A percentile compares a stretch with the other conserved stretches of the same genome.
Conservation (phyloP, 2,329 filamentous ascomycete species). For the Pyrenophora seminiperda region DNA sequence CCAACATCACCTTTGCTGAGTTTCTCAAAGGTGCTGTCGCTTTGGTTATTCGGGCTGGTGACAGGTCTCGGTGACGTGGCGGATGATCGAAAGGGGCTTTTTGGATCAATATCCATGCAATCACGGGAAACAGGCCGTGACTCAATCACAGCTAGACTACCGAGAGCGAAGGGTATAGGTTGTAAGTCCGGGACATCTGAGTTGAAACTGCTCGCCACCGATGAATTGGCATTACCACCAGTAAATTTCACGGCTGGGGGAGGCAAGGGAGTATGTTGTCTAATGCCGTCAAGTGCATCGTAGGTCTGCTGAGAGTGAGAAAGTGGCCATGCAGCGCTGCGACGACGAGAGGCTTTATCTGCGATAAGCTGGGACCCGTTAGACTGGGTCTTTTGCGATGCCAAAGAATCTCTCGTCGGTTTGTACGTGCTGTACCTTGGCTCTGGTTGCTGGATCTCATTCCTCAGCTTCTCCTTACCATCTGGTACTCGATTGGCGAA, state of each 20-base stretch:
- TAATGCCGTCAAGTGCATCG: slow-evolving; percentile 32
- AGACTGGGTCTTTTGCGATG: slow-evolving; percentile 27
- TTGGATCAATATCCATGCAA: slow-evolving; percentile 38
- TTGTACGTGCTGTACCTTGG: slow-evolving; percentile 87
- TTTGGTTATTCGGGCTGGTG: slow-evolving; percentile 18
- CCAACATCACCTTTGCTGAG: slow-evolving; percentile 66
- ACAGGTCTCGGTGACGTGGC: slow-evolving; percentile 27
- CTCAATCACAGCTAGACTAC: slow-evolving; percentile 35
- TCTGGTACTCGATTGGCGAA: slow-evolving; percentile 97
- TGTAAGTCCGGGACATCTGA: slow-evolving; percentile 49
- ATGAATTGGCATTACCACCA: slow-evolving; percentile 32
- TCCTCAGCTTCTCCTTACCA: slow-evolving; percentile 87
- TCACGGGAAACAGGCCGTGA: slow-evolving; percentile 43
- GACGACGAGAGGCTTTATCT: slow-evolving; percentile 37
- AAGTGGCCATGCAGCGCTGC: slow-evolving; percentile 40
- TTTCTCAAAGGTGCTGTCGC: slow-evolving; percentile 63
- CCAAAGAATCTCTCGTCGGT: slow-evolving; percentile 55
- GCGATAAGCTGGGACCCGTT: slow-evolving; percentile 27
- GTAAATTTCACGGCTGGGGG: slow-evolving; percentile 42
- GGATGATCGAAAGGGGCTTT: slow-evolving; percentile 33
- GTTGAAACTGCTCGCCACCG: slow-evolving; percentile 27
- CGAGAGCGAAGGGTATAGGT: slow-evolving; percentile 59
- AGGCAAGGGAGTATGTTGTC: slow-evolving; percentile 34
- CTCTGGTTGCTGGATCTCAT: slow-evolving; percentile 87
- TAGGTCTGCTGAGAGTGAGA: slow-evolving; percentile 37